These are phyloP conservation scores for Jamesozyma piceae DNA, from an alignment of 805 yeast species.

Conservation along the genomic window DNA sequence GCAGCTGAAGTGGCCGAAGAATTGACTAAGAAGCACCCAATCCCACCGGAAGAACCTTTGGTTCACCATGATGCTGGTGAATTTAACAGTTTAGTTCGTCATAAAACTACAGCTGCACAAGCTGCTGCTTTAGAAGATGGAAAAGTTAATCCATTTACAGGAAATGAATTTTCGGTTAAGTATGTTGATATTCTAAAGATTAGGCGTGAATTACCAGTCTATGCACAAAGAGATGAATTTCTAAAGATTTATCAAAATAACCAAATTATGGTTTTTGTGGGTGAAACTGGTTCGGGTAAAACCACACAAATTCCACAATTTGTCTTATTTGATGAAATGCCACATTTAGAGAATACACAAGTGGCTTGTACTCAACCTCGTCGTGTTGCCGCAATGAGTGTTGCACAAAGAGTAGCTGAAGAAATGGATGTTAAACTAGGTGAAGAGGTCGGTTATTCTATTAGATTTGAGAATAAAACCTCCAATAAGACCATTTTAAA, in stretches of 20 bases:
- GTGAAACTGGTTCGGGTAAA: constrained; percentile 98
- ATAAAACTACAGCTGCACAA: constrained; percentile 54
- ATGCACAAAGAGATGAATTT: constrained; percentile 85
- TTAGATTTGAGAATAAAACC: constrained; percentile 88
- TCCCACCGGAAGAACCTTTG: constrained; percentile 31
- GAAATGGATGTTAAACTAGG: constrained; percentile 93
- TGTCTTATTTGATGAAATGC: constrained; percentile 82
- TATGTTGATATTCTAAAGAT: constrained; percentile 70
- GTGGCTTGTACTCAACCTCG: constrained; percentile 96
- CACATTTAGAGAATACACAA: constrained; percentile 71
- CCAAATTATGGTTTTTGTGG: constrained; percentile 95
- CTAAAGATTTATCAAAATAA: constrained; percentile 71
- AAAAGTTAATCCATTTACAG: constrained; percentile 70
- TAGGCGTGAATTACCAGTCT: constrained; percentile 87
- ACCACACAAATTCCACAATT: constrained; percentile 98
- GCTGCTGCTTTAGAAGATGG: constrained; percentile 54
- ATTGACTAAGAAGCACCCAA: constrained; percentile 41
- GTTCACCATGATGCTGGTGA: constrained; percentile 60
- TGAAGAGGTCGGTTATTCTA: constrained; percentile 88
- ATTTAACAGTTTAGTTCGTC: constrained; percentile 46
- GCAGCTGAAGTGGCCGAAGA: constrained; percentile 64
- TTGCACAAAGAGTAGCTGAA: constrained; percentile 93
- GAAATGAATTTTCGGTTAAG: constrained; percentile 46
- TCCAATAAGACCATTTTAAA: constrained; percentile 71
- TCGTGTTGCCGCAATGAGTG: constrained; percentile 98